A percentile compares a stretch with the other conserved stretches of the same genome.
These are phyloP conservation scores for Parmelia sp. DNA, from an alignment of 495 filamentous ascomycete genomes.

Conservation along the genomic window DNA sequence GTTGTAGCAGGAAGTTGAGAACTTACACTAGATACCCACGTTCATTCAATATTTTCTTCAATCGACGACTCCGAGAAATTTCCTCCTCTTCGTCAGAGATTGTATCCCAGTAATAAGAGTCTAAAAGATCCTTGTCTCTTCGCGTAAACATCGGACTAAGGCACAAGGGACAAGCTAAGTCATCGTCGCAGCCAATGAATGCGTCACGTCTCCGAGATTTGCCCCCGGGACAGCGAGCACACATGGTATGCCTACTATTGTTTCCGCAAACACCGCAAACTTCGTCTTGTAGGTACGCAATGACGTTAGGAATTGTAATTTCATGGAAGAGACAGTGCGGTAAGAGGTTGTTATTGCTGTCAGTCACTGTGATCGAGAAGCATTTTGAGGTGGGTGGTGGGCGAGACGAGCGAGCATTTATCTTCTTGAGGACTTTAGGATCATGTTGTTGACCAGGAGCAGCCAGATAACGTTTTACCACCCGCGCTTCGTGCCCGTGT, in stretches of 20 bases:
- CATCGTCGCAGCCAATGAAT: not conserved
- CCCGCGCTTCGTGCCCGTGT: not conserved
- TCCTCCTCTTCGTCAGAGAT: not conserved
- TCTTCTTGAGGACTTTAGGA: not conserved
- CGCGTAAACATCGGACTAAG: not conserved
- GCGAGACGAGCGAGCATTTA: not conserved
- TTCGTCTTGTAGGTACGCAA: not conserved
- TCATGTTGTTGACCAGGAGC: not conserved
- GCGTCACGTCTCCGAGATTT: not conserved
- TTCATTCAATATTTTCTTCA: not conserved
- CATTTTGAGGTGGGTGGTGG: not conserved
- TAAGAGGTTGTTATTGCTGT: not conserved
- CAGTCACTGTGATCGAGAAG: not conserved
- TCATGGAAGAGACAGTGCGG: not conserved
- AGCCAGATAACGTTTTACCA: not conserved
- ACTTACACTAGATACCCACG: not conserved
- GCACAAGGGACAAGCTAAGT: not conserved
- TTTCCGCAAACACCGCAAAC: not conserved
- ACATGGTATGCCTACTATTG: not conserved
- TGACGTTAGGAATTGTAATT: not conserved
- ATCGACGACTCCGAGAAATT: not conserved
- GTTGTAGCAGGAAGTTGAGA: not conserved
- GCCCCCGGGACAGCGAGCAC: not conserved
- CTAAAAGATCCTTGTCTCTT: not conserved
- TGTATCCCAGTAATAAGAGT: not conserved